A percentile compares a stretch with the other conserved stretches of the same genome.
These are phyloP conservation scores for Sugiyamaella lignohabitans DNA, from an alignment of 805 yeast species.

Conservation along the genomic window DNA sequence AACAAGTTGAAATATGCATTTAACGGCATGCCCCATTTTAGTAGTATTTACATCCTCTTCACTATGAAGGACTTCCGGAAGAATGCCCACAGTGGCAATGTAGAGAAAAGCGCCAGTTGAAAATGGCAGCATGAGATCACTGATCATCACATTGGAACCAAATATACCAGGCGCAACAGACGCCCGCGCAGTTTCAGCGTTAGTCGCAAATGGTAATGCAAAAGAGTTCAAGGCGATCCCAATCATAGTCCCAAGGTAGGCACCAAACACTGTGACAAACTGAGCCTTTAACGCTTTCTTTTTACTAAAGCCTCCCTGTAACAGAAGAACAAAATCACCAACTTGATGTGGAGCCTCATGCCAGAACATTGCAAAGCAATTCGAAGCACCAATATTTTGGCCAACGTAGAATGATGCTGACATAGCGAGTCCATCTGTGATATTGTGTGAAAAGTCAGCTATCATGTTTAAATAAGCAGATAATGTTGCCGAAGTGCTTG, in stretches of 20 bases:
- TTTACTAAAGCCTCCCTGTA: constrained; percentile 63
- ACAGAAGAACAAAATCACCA: constrained; percentile 69
- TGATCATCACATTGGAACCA: constrained; percentile 45
- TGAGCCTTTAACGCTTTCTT: constrained; percentile 63
- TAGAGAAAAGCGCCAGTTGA: constrained; percentile 74
- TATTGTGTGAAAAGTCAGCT: constrained; percentile 67
- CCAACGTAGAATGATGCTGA: constrained; percentile 63
- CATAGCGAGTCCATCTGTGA: constrained; percentile 72
- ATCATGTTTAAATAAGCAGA: constrained; percentile 61
- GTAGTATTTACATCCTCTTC: constrained; percentile 31
- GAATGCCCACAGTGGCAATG: constrained; percentile 67
- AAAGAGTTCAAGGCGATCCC: constrained; percentile 51
- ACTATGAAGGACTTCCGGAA: constrained; percentile 59
- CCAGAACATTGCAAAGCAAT: constrained; percentile 62
- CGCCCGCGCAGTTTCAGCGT: not conserved
- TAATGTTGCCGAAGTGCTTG: constrained; percentile 31
- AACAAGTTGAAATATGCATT: constrained; percentile 38
- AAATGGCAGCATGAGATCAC: constrained; percentile 57
- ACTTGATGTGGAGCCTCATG: constrained; percentile 80
- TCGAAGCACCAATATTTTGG: constrained; percentile 55
- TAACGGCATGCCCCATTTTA: too few relatives aligned
- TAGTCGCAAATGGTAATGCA: not conserved
- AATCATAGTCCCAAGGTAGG: constrained; percentile 55
- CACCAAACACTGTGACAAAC: constrained; percentile 58
- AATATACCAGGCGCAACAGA: constrained; percentile 34